A percentile compares a stretch with the other conserved stretches of the same genome.
Evolutionary conservation across 129 eudicot species (phyloP).

Genomic region (Rutidosis leptorrhynchoides): DNA sequence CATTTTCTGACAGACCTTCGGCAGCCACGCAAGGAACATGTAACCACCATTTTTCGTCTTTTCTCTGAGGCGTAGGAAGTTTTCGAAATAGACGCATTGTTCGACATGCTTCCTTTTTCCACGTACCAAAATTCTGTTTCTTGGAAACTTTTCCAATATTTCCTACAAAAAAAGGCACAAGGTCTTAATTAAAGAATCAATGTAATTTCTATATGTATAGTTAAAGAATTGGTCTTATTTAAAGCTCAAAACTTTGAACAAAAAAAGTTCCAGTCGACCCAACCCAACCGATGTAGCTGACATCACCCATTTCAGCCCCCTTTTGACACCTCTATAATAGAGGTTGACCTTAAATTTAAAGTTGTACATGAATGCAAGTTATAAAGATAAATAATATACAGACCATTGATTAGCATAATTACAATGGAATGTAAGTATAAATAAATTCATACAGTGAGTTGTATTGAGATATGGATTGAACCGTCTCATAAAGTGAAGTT

Average conservation of each 20-base stretch:
- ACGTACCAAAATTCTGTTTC: too few relatives aligned
- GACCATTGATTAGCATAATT: too few relatives aligned
- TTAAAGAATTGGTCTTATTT: too few relatives aligned
- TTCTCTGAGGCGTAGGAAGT: slow-evolving; percentile 55
- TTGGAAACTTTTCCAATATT: slow-evolving; percentile 68
- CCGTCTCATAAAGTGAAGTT: too few relatives aligned
- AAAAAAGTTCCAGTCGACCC: neutral
- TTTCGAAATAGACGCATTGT: slow-evolving; percentile 64
- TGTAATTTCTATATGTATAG: neutral
- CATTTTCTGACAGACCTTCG: slow-evolving; percentile 64
- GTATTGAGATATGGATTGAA: too few relatives aligned
- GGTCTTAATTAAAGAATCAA: slow-evolving; percentile 2
- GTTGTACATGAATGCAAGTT: too few relatives aligned
- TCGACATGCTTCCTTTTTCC: slow-evolving; percentile 78
- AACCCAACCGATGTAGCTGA: neutral
- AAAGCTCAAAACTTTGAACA: neutral
- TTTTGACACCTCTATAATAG: too few relatives aligned
- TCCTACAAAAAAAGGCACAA: slow-evolving; percentile 42
- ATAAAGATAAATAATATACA: too few relatives aligned
- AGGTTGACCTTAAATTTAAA: neutral
- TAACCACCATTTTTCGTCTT: slow-evolving; percentile 89
- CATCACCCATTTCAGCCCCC: too few relatives aligned
- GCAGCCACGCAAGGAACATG: slow-evolving; percentile 63
- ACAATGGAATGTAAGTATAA: neutral
- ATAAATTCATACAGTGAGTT: too few relatives aligned